Evolutionary conservation across 805 yeast genomes (phyloP).

Genomic region (Saccharomycopsis sp.): DNA sequence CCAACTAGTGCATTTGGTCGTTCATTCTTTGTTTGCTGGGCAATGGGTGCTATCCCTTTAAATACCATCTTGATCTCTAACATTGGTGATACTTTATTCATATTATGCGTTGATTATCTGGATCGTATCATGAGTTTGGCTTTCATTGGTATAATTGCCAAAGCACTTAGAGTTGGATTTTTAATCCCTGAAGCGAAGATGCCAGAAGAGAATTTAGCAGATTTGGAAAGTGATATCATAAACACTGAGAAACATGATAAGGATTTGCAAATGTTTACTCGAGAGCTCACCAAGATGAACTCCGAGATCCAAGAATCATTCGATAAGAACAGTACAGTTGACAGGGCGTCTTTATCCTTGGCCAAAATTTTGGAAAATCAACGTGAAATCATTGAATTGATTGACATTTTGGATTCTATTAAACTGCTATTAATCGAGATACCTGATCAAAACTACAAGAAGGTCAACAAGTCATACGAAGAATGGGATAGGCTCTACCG

Average conservation of each 20-base stretch:
- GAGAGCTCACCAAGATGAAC: background rate
- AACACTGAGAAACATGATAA: background rate
- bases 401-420: constrained; percentile 18
- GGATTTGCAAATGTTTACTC: background rate
- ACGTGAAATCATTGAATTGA: constrained; percentile 16
- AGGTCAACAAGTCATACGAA: constrained; percentile 1
- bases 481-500: background rate
- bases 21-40: constrained; percentile 74
- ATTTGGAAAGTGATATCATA: background rate
- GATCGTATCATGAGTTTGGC: constrained; percentile 13
- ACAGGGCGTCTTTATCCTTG: background rate
- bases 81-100: constrained; percentile 54
- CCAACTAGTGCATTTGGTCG: constrained; percentile 62
- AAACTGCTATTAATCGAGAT: constrained; percentile 5
- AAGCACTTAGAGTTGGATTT: too few relatives aligned
- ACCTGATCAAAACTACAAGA: background rate
- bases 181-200: background rate
- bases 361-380: constrained; percentile 10
- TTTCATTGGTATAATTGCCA: constrained; percentile 4
- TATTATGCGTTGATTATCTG: constrained; percentile 23
- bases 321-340: background rate
- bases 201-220: background rate
- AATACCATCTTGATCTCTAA: constrained; percentile 77
- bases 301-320: background rate
- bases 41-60: constrained; percentile 73